Evolutionary conservation across 2,329 filamentous ascomycete species (phyloP).

Genomic region (Fonsecaea monophora): DNA sequence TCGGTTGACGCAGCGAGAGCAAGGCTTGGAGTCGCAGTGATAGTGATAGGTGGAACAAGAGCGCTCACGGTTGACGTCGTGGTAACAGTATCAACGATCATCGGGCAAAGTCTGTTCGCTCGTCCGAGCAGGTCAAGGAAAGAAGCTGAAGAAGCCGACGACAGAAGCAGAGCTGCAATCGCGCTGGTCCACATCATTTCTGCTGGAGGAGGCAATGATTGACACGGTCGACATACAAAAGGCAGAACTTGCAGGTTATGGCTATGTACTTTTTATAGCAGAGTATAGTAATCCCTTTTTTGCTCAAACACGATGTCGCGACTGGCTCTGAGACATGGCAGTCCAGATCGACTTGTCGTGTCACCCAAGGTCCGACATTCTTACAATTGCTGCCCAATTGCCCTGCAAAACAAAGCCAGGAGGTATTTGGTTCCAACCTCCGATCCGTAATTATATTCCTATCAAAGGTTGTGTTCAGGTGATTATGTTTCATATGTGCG

Average conservation of each 20-base stretch:
- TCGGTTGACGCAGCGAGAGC: neutral
- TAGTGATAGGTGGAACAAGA: constrained; percentile 7
- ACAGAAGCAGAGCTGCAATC: neutral
- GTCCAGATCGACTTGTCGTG: constrained; percentile 8
- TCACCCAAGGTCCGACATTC: constrained; percentile 12
- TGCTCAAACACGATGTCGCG: neutral
- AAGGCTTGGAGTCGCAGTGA: constrained; percentile 4
- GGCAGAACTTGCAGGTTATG: neutral
- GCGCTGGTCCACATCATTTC: constrained; percentile 2
- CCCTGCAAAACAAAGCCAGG: constrained; percentile 2
- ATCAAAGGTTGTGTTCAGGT: neutral
- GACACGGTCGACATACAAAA: neutral
- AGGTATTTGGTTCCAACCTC: neutral
- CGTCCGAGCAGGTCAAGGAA: constrained; percentile 7
- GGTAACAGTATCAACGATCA: constrained; percentile 6
- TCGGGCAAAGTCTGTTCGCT: constrained; percentile 11
- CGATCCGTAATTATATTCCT: neutral
- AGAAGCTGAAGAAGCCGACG: constrained; percentile 13
- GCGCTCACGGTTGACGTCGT: constrained; percentile 10
- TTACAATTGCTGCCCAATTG: neutral
- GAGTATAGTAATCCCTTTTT: neutral
- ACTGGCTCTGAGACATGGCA: constrained; percentile 14
- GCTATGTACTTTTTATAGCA: neutral
- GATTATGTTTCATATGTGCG: constrained; percentile 11
- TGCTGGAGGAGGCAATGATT: neutral